A percentile compares a stretch with the other conserved stretches of the same genome.
Evolutionary conservation across 2,329 filamentous ascomycete species (phyloP).

Genomic region (Phyllosticta citrichinensis): DNA sequence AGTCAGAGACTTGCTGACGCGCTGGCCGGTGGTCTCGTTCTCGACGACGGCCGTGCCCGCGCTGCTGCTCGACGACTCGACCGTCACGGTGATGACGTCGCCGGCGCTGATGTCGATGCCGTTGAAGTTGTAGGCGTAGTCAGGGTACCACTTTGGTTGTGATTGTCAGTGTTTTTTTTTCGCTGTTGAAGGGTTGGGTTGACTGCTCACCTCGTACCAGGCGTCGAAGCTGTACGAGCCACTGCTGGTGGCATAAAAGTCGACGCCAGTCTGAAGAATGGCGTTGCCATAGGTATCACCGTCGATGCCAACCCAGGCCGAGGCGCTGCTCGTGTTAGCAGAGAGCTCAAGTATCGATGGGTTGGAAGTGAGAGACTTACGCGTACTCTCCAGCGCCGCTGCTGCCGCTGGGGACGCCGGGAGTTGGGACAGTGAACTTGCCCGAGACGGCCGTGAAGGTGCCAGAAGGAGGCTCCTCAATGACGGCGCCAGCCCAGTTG

Average conservation of each 20-base stretch:
- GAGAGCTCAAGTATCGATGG: not conserved
- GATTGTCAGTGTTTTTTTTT: not conserved
- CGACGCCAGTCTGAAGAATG: conserved; percentile 49
- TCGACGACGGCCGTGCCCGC: conserved; percentile 39
- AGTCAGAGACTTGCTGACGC: conserved; percentile 42
- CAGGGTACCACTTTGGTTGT: conserved; percentile 28
- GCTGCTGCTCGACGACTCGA: conserved; percentile 29
- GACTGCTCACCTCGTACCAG: conserved; percentile 34
- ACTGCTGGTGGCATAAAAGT: conserved; percentile 37
- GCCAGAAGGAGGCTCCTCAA: conserved; percentile 28
- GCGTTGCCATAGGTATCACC: conserved; percentile 45
- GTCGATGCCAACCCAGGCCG: conserved; percentile 53
- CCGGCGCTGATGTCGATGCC: conserved; percentile 30
- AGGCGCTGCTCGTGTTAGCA: conserved; percentile 20
- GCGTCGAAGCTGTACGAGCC: conserved; percentile 36
- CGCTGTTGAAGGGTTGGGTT: no score
- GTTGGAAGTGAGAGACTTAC: not conserved
- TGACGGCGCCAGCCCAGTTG: conserved; percentile 52
- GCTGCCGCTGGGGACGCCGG: conserved; percentile 31
- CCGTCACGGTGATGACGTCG: conserved; percentile 34
- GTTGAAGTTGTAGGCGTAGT: conserved; percentile 44
- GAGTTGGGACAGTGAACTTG: conserved; percentile 44
- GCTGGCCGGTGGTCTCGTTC: conserved; percentile 44
- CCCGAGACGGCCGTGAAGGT: conserved; percentile 45
- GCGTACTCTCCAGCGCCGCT: conserved; percentile 26